These are phyloP conservation scores for Nephelium lappaceum DNA, from an alignment of 345 rosid genomes.

Conservation along the genomic window DNA sequence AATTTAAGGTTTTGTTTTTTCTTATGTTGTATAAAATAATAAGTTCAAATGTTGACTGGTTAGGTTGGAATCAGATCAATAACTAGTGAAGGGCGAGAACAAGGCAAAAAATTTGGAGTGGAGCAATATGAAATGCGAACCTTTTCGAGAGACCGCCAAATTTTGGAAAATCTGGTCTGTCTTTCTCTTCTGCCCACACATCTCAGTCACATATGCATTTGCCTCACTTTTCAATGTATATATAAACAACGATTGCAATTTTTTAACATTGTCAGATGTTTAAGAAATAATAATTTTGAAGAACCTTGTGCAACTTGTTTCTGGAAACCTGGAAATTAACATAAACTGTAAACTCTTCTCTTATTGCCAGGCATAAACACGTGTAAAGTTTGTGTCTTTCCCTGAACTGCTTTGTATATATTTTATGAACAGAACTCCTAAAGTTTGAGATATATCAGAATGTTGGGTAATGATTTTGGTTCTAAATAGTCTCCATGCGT, in stretches of 20 bases:
- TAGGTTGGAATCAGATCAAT: slow-evolving; percentile 97
- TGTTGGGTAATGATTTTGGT: slow-evolving; percentile 6
- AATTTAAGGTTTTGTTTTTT: slow-evolving; percentile 3
- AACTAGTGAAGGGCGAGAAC: slow-evolving; percentile 83
- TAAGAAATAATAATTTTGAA: background rate
- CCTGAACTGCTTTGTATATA: background rate
- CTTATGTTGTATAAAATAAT: slow-evolving; percentile 1
- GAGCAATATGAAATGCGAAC: slow-evolving; percentile 97
- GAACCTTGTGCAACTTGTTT: background rate
- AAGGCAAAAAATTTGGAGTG: slow-evolving; percentile 90
- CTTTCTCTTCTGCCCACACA: slow-evolving; percentile 20
- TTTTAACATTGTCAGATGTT: background rate
- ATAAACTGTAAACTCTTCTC: background rate
- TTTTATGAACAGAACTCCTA: background rate
- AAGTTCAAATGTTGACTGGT: slow-evolving; percentile 15
- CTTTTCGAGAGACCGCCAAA: slow-evolving; percentile 71
- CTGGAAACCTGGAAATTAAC: background rate
- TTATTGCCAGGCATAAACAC: background rate
- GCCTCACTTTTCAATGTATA: background rate
- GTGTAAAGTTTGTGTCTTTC: background rate
- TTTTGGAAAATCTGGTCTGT: slow-evolving; percentile 85
- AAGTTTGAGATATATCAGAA: background rate
- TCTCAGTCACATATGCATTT: background rate
- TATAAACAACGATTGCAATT: background rate
- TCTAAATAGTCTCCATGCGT: background rate